These are phyloP conservation scores for Candolleomyces eurysporus DNA, from an alignment of 768 basidiomycete genomes.

Conservation along the genomic window DNA sequence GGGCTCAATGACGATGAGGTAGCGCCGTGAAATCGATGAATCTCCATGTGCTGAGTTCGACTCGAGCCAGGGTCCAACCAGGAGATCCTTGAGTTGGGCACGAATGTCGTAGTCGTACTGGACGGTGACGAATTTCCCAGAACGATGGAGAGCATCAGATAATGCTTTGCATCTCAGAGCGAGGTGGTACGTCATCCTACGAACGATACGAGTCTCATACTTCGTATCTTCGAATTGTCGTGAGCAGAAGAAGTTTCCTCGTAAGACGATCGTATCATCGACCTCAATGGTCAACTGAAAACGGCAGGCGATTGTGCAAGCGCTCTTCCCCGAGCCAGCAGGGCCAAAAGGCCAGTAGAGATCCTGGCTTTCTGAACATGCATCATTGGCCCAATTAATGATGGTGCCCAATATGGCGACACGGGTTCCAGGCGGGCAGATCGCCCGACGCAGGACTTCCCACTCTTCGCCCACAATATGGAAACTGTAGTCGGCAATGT, in stretches of 20 bases:
- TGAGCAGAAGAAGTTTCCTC: constrained; percentile 10
- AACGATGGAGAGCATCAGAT: background rate
- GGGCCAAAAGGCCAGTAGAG: too few species aligned
- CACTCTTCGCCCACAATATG: too few species aligned
- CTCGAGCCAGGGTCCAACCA: background rate
- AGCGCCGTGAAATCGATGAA: background rate
- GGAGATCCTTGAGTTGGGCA: background rate
- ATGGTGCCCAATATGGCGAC: too few species aligned
- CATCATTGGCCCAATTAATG: too few species aligned
- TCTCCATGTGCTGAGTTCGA: background rate
- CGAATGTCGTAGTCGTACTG: background rate
- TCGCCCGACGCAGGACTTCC: too few species aligned
- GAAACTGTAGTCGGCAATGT: too few species aligned
- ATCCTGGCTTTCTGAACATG: too few species aligned
- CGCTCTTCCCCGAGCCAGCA: too few species aligned
- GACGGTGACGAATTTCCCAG: background rate
- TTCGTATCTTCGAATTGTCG: background rate
- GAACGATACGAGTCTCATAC: background rate
- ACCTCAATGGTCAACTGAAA: too few species aligned
- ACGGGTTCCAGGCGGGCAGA: too few species aligned
- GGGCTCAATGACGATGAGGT: constrained; percentile 2
- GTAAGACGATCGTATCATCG: too few species aligned
- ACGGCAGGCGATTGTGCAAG: too few species aligned
- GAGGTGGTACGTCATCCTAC: constrained; percentile 3
- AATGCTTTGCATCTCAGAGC: background rate